A percentile compares a stretch with the other conserved stretches of the same genome.
These are phyloP conservation scores for Zygoascus hellenicus DNA, from an alignment of 1,139 yeast genomes.

Conservation along the genomic window DNA sequence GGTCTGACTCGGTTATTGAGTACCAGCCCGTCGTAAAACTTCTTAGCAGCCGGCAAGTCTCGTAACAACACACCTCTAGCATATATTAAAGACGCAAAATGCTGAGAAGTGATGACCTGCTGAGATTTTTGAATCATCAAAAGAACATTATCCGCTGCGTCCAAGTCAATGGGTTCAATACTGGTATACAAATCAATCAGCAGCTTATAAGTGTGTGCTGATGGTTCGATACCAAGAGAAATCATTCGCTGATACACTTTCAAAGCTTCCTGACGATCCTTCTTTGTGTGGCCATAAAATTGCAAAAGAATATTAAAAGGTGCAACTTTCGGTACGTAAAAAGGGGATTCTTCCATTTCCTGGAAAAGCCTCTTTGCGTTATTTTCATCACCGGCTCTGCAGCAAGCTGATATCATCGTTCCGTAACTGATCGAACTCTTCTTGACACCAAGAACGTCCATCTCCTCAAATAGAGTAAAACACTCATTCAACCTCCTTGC, in stretches of 20 bases:
- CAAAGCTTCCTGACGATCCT: slow-evolving; percentile 34
- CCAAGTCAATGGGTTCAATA: slow-evolving; percentile 32
- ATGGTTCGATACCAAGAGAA: slow-evolving; percentile 29
- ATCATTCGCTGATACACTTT: slow-evolving; percentile 30
- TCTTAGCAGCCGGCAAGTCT: slow-evolving; percentile 33
- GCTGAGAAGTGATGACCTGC: slow-evolving; percentile 30
- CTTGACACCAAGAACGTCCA: slow-evolving; percentile 29
- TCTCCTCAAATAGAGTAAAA: slow-evolving; percentile 29
- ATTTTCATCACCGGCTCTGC: slow-evolving; percentile 35
- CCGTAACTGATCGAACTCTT: slow-evolving; percentile 37
- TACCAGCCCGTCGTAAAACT: slow-evolving; percentile 31
- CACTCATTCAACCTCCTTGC: slow-evolving; percentile 36
- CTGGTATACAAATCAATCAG: slow-evolving; percentile 37
- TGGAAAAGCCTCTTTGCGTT: slow-evolving; percentile 32
- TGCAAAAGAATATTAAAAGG: slow-evolving; percentile 39
- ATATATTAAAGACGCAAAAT: slow-evolving; percentile 37
- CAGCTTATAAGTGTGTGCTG: slow-evolving; percentile 38
- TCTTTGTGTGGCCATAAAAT: slow-evolving; percentile 34
- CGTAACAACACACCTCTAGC: slow-evolving; percentile 37
- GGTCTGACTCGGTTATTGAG: slow-evolving; percentile 31
- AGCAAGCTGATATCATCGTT: slow-evolving; percentile 38
- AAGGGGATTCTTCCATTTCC: slow-evolving; percentile 34
- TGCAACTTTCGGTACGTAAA: slow-evolving; percentile 33
- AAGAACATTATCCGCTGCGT: slow-evolving; percentile 36
- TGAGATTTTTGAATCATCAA: slow-evolving; percentile 30